These are phyloP conservation scores for Cornus controversa DNA, from an alignment of 148 eudicot genomes.

Conservation along the genomic window DNA sequence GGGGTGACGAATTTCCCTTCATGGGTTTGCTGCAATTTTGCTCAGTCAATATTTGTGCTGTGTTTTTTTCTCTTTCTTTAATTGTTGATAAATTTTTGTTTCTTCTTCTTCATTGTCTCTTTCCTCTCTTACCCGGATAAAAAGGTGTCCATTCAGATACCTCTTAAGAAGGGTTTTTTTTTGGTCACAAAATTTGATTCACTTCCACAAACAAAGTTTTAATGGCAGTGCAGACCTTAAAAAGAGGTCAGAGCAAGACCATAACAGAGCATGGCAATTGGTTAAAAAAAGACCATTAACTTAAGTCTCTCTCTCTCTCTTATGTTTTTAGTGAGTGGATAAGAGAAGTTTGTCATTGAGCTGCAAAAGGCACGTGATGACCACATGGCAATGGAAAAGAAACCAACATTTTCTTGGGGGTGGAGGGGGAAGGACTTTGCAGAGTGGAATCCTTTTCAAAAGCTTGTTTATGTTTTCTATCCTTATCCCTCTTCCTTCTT, in stretches of 20 bases:
- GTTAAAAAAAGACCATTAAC: neutral
- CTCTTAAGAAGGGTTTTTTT: neutral
- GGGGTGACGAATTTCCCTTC: neutral
- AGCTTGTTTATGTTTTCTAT: neutral
- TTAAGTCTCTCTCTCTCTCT: neutral
- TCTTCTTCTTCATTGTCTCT: neutral
- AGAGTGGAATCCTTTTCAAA: slow-evolving; percentile 19
- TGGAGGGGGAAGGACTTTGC: slow-evolving; percentile 3
- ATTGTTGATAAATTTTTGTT: neutral
- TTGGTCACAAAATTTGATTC: neutral
- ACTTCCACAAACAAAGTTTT: neutral
- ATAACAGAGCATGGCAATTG: neutral
- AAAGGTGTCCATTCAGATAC: slow-evolving; percentile 8
- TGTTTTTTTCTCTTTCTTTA: neutral
- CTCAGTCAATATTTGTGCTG: neutral
- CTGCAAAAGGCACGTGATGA: slow-evolving; percentile 14
- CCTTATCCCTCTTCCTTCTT: neutral
- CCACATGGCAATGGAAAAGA: slow-evolving; percentile 19
- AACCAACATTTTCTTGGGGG: slow-evolving; percentile 7
- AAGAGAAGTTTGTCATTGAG: slow-evolving; percentile 7
- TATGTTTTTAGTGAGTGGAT: slow-evolving; percentile 14
- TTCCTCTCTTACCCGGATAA: neutral
- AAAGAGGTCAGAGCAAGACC: slow-evolving; percentile 5
- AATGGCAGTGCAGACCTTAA: neutral
- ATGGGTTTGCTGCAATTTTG: slow-evolving; percentile 1